Evolutionary conservation across 1,139 yeast species (phyloP).

Genomic region (Lodderomyces metapsilosis): DNA sequence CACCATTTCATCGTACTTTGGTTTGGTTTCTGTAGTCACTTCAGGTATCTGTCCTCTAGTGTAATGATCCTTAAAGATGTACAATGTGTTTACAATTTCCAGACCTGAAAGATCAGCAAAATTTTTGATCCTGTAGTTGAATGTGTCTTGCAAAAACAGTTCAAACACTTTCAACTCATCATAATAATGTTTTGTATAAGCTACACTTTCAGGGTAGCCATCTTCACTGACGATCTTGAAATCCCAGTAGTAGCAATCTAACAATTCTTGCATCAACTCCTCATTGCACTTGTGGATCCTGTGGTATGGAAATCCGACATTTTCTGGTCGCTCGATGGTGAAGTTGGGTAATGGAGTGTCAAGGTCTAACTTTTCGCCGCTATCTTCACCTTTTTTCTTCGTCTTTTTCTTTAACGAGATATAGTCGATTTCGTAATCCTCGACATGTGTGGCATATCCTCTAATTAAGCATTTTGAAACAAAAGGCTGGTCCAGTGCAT

Average conservation of each 20-base stretch:
- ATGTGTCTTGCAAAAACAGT: constrained; percentile 23
- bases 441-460: constrained; percentile 3
- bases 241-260: background rate
- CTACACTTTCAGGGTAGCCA: constrained; percentile 2
- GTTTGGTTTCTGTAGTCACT: constrained; percentile 18
- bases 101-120: constrained; percentile 28
- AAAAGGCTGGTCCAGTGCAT: background rate
- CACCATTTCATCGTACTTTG: constrained; percentile 25
- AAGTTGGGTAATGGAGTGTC: background rate
- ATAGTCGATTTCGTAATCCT: constrained; percentile 37
- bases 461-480: background rate
- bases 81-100: constrained; percentile 29
- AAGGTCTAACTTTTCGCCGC: background rate
- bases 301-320: background rate
- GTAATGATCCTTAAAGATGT: constrained; percentile 28
- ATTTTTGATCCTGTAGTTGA: constrained; percentile 20
- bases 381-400: constrained; percentile 10
- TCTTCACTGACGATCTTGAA: constrained; percentile 5
- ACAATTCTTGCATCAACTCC: background rate
- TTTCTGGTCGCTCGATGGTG: background rate
- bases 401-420: constrained; percentile 32
- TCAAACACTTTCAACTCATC: constrained; percentile 23
- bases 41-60: constrained; percentile 20
- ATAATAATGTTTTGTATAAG: constrained; percentile 22
- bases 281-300: background rate